phyloP scores from a whole-genome alignment of 23 red algal species.

The Gracilariopsis chorda region DNA sequence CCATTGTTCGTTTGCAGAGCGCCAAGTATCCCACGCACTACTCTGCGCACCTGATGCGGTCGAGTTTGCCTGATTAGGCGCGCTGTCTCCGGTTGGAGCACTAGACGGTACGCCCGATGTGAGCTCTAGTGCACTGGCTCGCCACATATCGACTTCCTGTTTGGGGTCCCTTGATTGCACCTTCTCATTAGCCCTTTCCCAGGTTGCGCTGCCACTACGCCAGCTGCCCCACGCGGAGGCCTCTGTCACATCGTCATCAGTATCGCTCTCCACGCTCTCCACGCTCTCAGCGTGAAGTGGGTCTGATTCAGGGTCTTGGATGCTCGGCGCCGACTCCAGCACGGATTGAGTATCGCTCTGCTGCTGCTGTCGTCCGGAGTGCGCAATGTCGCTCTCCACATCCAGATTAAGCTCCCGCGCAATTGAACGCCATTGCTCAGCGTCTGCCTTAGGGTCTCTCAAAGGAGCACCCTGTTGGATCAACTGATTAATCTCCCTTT shows the following conservation, averaged over 20 bases:
- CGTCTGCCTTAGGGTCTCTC: slow-evolving; percentile 54
- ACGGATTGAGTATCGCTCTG: no score
- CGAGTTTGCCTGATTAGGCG: background rate
- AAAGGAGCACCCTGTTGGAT: slow-evolving; percentile 8
- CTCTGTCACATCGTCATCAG: slow-evolving; percentile 20
- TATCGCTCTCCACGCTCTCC: background rate
- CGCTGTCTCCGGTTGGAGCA: background rate
- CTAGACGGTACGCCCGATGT: background rate
- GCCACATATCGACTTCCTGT: slow-evolving; percentile 80
- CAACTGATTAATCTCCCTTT: slow-evolving; percentile 29
- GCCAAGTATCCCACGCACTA: slow-evolving; percentile 40
- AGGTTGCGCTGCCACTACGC: slow-evolving; percentile 5
- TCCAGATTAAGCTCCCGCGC: slow-evolving; percentile 46
- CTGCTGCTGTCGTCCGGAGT: no score
- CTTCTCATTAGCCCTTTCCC: background rate
- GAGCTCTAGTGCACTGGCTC: slow-evolving; percentile 49
- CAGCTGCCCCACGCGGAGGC: slow-evolving; percentile 42
- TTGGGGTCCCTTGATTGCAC: slow-evolving; percentile 48
- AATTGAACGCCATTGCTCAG: slow-evolving; percentile 43
- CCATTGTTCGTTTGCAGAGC: slow-evolving; percentile 34
- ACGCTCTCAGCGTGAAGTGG: background rate
- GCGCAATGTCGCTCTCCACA: slow-evolving; percentile 11
- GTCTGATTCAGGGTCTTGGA: background rate
- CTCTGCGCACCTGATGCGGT: background rate
- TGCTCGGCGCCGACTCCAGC: background rate